Base-by-base conservation (phyloP, 345 rosid genomes). In the Dipteronia dyeriana region DNA sequence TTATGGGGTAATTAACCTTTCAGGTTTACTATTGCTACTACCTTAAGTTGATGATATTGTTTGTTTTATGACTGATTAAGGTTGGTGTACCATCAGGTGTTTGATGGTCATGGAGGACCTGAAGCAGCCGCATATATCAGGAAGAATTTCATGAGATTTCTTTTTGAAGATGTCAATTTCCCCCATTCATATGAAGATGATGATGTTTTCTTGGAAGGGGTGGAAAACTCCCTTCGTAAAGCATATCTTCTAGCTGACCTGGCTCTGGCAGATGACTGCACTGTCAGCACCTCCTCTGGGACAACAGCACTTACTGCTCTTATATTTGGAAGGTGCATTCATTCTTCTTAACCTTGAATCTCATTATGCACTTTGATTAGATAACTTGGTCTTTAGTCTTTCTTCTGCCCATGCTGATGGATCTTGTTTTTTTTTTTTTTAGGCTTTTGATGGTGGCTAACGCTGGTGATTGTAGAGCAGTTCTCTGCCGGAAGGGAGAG, bases 91-190 rank as follows among this genome's bases (percentile, higher is more conserved):
- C 54, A 69, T 57, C 76, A 89, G 95, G 88, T 95, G 49, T 95
- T 92, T 81, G 97, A 95, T 83, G 98, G 98, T 54, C 98, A 95
- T 81, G 97, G 95, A 64, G 98, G 98, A 73, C 90, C 94, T 9
- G 97, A 88, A 82, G 95, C 95, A 10, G 90, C 92, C n/a, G 88
- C 91, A 7, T 89, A 83, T 80, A 43, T 86, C 5, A 80, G 82
- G 68, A 87, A 84, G 74, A 86, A 91, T 76, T 85, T 78, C 2
- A 75, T 82, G 45, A 85, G 89, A 75, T 77, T 89, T 62, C 80
- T 89, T 51, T 88, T 91, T 57, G 89, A 91, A 69, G 92, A 91
- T 49, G 88, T 79, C 3, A 78, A 79, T 54, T 91, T 94, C 39
- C 98, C 97, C n/a, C 88, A 75, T 70, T 75, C 88, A 12, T 81